Base-by-base conservation (phyloP, 2,329 filamentous ascomycete species). In the Geosmithia morbida region DNA sequence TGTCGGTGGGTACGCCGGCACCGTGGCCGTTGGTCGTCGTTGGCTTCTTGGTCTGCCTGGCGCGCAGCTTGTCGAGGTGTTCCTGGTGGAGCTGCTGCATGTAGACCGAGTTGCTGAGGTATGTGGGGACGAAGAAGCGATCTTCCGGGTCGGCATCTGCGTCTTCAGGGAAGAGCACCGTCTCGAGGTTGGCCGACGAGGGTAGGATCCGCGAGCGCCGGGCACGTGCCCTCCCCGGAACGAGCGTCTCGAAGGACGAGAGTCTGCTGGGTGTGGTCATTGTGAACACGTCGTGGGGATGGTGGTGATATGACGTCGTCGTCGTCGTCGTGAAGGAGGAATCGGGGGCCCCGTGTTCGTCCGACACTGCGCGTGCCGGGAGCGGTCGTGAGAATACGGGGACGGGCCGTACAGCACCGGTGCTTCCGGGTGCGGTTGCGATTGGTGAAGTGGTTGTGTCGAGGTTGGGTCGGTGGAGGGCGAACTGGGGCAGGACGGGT, bases 41-140 rank as follows among this genome's bases (percentile, higher is more conserved):
- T 13, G 47, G 39, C 49, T 50, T 55, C 40, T 56, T 80, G 57
- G 70, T 75, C 57, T 61, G 71, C 57, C 64, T 71, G 46, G 61
- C 72, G 61, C 60, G 66, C 47, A 76, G 48, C 59, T 76, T 85
- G 44, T 75, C 72, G 60, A 71, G 76, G 60, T 88, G 75, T 49
- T 75, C 77, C 51, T 86, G 80, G 55, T 85, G 79, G 44, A 96
- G 71, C 60, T 77, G 81, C 55, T 83, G 76, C 47, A 90, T 79
- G 63, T 95, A 89, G 57, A 79, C 77, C 14, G 87, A 90, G 40
- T 78, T 78, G 54, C 74, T 72, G 43, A 97, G 74, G 64, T 96
- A 96, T 5, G 87, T 88, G 1, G 90, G 90, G 11, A 82, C 74
- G 62, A 95, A 88, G 69, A 90, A 90, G 49, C 11, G 33, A 11